Percentiles rank a stretch among this genome's conserved stretches.
Conservation (phyloP, 2,329 filamentous ascomycete species). For the Laburnicola sp. region DNA sequence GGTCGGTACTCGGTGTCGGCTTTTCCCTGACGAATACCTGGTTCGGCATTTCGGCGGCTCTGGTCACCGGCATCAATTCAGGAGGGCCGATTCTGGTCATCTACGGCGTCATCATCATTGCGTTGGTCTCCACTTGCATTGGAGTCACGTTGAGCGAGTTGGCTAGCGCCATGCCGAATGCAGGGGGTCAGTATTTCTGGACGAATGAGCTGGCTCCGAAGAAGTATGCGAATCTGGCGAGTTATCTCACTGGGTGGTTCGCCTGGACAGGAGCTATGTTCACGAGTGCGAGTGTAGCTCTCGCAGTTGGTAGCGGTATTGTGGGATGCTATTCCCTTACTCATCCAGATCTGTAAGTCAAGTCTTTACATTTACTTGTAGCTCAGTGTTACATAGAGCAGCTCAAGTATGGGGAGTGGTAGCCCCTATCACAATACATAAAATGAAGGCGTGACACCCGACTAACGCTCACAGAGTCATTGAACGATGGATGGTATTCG, state of each 20-base stretch:
- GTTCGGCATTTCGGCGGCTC: slow-evolving; percentile 55
- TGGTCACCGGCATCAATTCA: slow-evolving; percentile 56
- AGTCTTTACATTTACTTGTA: not conserved
- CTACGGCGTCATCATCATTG: slow-evolving; percentile 55
- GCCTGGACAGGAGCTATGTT: slow-evolving; percentile 60
- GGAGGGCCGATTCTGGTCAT: slow-evolving; percentile 55
- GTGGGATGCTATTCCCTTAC: slow-evolving; percentile 58
- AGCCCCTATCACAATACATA: not conserved
- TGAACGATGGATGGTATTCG: slow-evolving; percentile 44
- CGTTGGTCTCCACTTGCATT: slow-evolving; percentile 51
- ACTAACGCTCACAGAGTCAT: slow-evolving; percentile 30
- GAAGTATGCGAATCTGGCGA: slow-evolving; percentile 50
- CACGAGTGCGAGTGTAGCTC: slow-evolving; percentile 56
- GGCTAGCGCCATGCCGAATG: slow-evolving; percentile 55
- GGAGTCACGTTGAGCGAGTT: slow-evolving; percentile 53
- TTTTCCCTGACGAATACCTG: slow-evolving; percentile 58
- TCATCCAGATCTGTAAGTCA: slow-evolving; percentile 56
- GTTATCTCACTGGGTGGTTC: slow-evolving; percentile 56
- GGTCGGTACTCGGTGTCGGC: slow-evolving; percentile 55
- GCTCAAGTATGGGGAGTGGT: not conserved
- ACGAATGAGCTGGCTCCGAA: slow-evolving; percentile 53
- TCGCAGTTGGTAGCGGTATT: slow-evolving; percentile 53
- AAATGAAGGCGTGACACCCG: not conserved
- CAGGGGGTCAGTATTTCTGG: slow-evolving; percentile 58
- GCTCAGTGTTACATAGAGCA: not conserved